Evolutionary conservation across 1,139 yeast species (phyloP), one percentile per base, ranked within the genome.

Genomic region (Candida sp.): DNA sequence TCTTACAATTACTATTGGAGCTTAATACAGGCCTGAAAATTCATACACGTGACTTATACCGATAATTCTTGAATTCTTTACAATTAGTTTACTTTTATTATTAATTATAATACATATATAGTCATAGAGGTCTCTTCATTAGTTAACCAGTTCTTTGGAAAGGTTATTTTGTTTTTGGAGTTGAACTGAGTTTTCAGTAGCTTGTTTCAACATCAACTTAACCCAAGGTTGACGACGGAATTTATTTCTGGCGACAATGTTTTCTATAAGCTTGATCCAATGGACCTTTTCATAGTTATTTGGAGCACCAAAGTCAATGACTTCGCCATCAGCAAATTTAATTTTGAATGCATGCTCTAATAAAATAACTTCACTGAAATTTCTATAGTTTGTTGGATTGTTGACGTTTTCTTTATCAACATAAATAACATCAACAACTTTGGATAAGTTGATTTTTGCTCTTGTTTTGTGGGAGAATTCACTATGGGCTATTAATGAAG

Each of bases 151-250:
- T 15, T 15, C 19, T 15, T 15, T 15, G 19, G 19, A 15, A 15
- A 15, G 19, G 19, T 15, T 3, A 15, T 15, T 15, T 15, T 15
- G 19, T 15, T 15, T 15, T 15, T 15, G 19, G 19, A 15, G 19
- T 21, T 21, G 36, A 8, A 9, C 15, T 11, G 11, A 2, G 15
- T 36, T 21, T 27, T 37, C 33, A 5, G 25, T 27, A 7, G 39
- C 36, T 29, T 56, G 50, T 44, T 58, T 59, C 47, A 68, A 47
- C 79, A 73, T 73, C 46, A 64, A 49, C 47, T 77, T 79, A 22
- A 85, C 84, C 95, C 95, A 85, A 1, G 90, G 88, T 57, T 84
- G 89, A 39, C 77, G 68, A 34, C 80, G 67, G 60, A 75, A 75
- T 52, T 79, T 73, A 57, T 79, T 77, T 51, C 77, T 66, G 47